Evolutionary conservation across 805 yeast genomes (phyloP).

Genomic region (Hanseniaspora thailandica): DNA sequence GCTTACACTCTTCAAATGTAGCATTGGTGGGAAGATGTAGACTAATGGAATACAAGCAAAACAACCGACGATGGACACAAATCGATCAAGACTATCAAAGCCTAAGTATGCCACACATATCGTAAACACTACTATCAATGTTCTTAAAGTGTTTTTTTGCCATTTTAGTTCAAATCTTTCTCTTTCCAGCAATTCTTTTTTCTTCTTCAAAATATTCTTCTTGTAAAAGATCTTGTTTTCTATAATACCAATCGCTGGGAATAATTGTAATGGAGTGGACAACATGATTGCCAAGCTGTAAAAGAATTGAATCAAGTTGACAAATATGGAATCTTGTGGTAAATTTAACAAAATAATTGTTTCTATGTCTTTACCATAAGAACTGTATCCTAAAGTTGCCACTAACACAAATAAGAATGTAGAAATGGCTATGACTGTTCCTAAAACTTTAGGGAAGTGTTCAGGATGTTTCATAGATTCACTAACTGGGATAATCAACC

Average conservation of each 20-base stretch:
- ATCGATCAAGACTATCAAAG: constrained; percentile 54
- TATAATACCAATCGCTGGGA: constrained; percentile 66
- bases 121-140: constrained; percentile 42
- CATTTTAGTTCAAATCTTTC: constrained; percentile 43
- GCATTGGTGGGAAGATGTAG: constrained; percentile 73
- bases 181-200: constrained; percentile 42
- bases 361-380: constrained; percentile 52
- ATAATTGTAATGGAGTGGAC: constrained; percentile 69
- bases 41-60: constrained; percentile 79
- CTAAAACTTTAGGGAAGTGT: constrained; percentile 55
- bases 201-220: constrained; percentile 18
- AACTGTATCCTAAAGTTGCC: constrained; percentile 57
- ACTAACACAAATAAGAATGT: constrained; percentile 49
- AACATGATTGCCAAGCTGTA: constrained; percentile 64
- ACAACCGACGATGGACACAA: constrained; percentile 72
- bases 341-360: constrained; percentile 63
- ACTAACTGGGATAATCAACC: constrained; percentile 68
- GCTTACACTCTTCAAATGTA: constrained; percentile 48
- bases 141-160: constrained; percentile 52
- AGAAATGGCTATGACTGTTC: constrained; percentile 50
- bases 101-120: constrained; percentile 54
- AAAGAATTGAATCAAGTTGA: constrained; percentile 54
- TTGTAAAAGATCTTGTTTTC: constrained; percentile 50
- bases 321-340: constrained; percentile 54
- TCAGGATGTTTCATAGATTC: constrained; percentile 70